phyloP scores from a whole-genome alignment of 352 stramenopile genomes.

The Globisporangium takayamanum region DNA sequence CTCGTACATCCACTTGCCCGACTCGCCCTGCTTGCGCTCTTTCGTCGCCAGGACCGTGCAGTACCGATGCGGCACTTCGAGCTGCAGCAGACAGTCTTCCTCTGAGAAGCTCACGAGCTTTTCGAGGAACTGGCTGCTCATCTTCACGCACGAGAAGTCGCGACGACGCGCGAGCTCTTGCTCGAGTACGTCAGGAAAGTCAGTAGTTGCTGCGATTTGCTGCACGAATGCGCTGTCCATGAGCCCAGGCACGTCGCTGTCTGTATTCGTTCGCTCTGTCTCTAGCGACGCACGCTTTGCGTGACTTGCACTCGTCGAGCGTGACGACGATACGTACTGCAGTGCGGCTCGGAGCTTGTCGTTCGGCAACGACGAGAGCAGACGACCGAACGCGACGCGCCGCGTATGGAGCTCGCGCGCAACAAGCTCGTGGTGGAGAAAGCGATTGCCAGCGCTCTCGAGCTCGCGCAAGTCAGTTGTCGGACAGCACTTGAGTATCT shows the following conservation, averaged over 20 bases:
- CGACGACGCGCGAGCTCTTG: constrained; percentile 54
- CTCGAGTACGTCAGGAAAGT: constrained; percentile 54
- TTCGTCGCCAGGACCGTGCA: constrained; percentile 71
- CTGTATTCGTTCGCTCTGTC: neutral
- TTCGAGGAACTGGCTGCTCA: constrained; percentile 52
- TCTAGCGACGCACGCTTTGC: neutral
- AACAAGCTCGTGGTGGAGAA: constrained; percentile 54
- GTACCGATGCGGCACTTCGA: constrained; percentile 58
- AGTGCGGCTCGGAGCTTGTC: constrained; percentile 41
- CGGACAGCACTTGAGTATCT: constrained; percentile 48
- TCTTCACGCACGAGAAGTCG: constrained; percentile 67
- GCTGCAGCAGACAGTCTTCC: constrained; percentile 65
- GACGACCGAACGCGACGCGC: constrained; percentile 40
- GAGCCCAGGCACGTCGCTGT: constrained; percentile 7
- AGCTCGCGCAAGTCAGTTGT: constrained; percentile 52
- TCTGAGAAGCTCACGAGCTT: constrained; percentile 62
- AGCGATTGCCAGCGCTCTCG: constrained; percentile 29
- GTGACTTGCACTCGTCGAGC: neutral
- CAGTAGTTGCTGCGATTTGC: constrained; percentile 28
- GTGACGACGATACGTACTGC: neutral
- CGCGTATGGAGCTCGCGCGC: constrained; percentile 59
- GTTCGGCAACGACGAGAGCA: constrained; percentile 49
- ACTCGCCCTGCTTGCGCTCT: constrained; percentile 58
- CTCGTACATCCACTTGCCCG: constrained; percentile 78
- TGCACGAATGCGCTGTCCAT: constrained; percentile 25